Conservation (phyloP, 805 yeast species). For the Lipomyces oligophaga region DNA sequence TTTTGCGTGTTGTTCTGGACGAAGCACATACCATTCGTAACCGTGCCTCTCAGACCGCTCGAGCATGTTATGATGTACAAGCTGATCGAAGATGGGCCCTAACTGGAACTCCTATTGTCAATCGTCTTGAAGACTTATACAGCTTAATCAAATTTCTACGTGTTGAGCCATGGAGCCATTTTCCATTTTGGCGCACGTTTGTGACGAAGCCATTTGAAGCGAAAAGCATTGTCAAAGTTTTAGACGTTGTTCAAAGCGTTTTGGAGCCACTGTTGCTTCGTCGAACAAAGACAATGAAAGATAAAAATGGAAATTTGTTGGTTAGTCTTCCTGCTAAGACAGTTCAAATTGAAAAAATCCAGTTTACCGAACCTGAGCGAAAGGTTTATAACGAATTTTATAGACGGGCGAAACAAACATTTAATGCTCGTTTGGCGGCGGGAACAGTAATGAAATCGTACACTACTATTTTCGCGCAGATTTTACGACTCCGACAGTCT, state of each 20-base stretch:
- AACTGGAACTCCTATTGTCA: conserved; percentile 92
- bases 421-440: conserved; percentile 30
- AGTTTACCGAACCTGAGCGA: conserved; percentile 63
- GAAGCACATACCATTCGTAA: conserved; percentile 90
- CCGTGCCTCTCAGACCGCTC: conserved; percentile 71
- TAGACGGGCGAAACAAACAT: conserved; percentile 53
- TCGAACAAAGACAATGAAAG: conserved; percentile 82
- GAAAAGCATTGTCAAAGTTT: conserved; percentile 63
- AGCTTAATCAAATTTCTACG: conserved; percentile 69
- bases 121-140: conserved; percentile 79
- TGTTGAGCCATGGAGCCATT: conserved; percentile 86
- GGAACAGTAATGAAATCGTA: conserved; percentile 72
- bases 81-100: conserved; percentile 75
- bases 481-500: conserved; percentile 76
- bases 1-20: conserved; percentile 73
- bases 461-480: conserved; percentile 75
- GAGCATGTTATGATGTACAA: conserved; percentile 63
- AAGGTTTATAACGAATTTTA: conserved; percentile 65
- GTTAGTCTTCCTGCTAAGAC: conserved; percentile 76
- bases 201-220: conserved; percentile 79
- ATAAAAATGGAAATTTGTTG: conserved; percentile 63
- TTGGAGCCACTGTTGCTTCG: conserved; percentile 78
- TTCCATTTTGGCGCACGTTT: conserved; percentile 82
- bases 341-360: conserved; percentile 62
- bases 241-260: conserved; percentile 79